These are phyloP conservation scores for Stemphylium lycopersici DNA, from an alignment of 2,329 filamentous ascomycete species.

Conservation along the genomic window DNA sequence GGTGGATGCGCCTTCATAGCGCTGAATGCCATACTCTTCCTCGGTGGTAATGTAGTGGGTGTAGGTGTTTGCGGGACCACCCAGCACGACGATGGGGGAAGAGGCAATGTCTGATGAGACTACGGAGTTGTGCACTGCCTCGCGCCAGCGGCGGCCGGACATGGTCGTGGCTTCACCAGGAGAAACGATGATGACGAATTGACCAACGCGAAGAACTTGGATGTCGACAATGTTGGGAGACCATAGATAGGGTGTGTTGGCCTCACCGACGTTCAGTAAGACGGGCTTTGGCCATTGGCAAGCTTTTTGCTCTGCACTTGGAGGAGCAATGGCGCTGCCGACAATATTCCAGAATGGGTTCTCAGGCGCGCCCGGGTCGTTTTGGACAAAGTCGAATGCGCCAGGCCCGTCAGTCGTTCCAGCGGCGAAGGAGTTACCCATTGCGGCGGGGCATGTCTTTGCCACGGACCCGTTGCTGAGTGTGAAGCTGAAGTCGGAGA, in stretches of 20 bases:
- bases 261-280: constrained; percentile 84
- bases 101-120: constrained; percentile 30
- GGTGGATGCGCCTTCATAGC: constrained; percentile 94
- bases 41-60: constrained; percentile 80
- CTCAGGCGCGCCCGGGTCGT: constrained; percentile 73
- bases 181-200: constrained; percentile 81
- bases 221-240: constrained; percentile 90
- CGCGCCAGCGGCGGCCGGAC: constrained; percentile 87
- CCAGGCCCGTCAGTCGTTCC: constrained; percentile 93
- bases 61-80: constrained; percentile 90
- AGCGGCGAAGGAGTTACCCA: constrained; percentile 92
- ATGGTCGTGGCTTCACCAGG: constrained; percentile 92
- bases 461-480: constrained; percentile 74
- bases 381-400: constrained; percentile 91
- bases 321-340: constrained; percentile 72
- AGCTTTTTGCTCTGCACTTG: constrained; percentile 69
- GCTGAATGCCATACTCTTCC: constrained; percentile 82
- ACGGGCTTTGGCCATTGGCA: constrained; percentile 87
- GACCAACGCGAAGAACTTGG: constrained; percentile 82
- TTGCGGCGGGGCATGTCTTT: constrained; percentile 80
- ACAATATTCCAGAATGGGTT: constrained; percentile 84
- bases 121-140: constrained; percentile 40
- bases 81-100: constrained; percentile 72
- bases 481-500: constrained; percentile 75
- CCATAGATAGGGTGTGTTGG: constrained; percentile 82